These are phyloP conservation scores for Polytolypa hystricis DNA, from an alignment of 2,329 filamentous ascomycete genomes.

Conservation along the genomic window DNA sequence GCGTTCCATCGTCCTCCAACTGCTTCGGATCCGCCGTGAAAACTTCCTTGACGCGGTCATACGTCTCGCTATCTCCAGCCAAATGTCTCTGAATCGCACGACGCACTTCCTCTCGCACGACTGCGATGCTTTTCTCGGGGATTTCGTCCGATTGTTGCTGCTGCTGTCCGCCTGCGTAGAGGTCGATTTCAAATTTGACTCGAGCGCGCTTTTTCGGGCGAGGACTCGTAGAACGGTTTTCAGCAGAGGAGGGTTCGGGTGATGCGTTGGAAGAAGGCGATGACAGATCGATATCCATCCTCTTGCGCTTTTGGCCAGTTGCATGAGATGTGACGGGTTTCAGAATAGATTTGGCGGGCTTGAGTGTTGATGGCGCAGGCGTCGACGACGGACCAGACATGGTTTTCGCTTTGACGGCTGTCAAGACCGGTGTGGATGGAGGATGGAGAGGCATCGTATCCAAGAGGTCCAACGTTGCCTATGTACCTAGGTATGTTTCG, in stretches of 20 bases:
- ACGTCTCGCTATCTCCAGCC: constrained; percentile 43
- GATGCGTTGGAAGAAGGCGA: constrained; percentile 17
- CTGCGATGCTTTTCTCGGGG: constrained; percentile 42
- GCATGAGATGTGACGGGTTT: constrained; percentile 11
- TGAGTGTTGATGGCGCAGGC: constrained; percentile 25
- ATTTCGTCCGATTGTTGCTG: neutral
- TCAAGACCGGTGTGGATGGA: no score
- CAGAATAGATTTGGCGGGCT: constrained; percentile 23
- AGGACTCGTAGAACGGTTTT: constrained; percentile 13
- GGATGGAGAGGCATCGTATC: no score
- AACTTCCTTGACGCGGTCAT: constrained; percentile 45
- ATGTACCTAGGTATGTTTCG: no score
- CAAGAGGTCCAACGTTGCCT: no score
- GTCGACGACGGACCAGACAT: constrained; percentile 15
- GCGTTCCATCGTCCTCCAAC: constrained; percentile 21
- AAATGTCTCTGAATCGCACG: constrained; percentile 45
- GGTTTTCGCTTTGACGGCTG: neutral
- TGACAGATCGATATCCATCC: constrained; percentile 24
- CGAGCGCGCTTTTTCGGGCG: constrained; percentile 28
- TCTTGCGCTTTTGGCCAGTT: constrained; percentile 26
- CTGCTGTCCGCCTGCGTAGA: constrained; percentile 15
- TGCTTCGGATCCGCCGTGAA: constrained; percentile 39
- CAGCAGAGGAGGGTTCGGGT: neutral
- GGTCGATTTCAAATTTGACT: constrained; percentile 33
- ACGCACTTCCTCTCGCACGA: constrained; percentile 52